Conservation (phyloP, 2,329 filamentous ascomycete species). For the Thielaviopsis musarum region DNA sequence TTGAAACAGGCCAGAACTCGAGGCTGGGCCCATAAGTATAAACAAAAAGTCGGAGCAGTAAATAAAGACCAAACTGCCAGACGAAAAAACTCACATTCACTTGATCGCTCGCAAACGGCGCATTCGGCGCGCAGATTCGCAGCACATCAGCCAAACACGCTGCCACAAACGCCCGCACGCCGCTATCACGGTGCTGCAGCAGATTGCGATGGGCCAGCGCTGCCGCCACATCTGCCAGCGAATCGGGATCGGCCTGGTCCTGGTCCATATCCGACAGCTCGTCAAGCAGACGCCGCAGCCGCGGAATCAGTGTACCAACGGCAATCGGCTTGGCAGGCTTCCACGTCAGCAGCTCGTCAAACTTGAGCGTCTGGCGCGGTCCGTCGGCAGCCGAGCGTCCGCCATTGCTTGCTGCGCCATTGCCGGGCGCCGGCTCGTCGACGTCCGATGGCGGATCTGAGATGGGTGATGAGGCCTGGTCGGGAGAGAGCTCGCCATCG, state of each 20-base stretch:
- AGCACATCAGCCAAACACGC: conserved; percentile 89
- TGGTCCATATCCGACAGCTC: conserved; percentile 80
- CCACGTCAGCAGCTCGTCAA: conserved; percentile 80
- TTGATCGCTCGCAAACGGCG: conserved; percentile 79
- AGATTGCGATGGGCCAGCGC: conserved; percentile 71
- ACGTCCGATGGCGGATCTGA: conserved; percentile 12
- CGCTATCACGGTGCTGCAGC: conserved; percentile 79
- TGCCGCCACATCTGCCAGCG: conserved; percentile 67
- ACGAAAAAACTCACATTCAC: conserved; percentile 51
- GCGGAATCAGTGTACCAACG: conserved; percentile 62
- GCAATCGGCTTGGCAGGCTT: conserved; percentile 79
- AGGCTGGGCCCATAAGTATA: background rate
- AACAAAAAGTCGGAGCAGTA: background rate
- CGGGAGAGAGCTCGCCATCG: conserved; percentile 1
- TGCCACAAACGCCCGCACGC: conserved; percentile 75
- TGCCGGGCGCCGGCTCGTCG: conserved; percentile 1
- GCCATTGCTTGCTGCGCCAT: conserved; percentile 6
- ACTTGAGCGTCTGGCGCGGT: conserved; percentile 36
- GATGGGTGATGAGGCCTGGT: conserved; percentile 9
- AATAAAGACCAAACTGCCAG: background rate
- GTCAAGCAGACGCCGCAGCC: conserved; percentile 63
- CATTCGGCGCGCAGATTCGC: conserved; percentile 82
- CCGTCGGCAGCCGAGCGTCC: conserved; percentile 17
- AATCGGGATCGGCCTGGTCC: conserved; percentile 67
- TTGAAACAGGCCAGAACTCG: background rate